Conservation (phyloP, 805 yeast genomes). For the Kazachstania psychrophila region DNA sequence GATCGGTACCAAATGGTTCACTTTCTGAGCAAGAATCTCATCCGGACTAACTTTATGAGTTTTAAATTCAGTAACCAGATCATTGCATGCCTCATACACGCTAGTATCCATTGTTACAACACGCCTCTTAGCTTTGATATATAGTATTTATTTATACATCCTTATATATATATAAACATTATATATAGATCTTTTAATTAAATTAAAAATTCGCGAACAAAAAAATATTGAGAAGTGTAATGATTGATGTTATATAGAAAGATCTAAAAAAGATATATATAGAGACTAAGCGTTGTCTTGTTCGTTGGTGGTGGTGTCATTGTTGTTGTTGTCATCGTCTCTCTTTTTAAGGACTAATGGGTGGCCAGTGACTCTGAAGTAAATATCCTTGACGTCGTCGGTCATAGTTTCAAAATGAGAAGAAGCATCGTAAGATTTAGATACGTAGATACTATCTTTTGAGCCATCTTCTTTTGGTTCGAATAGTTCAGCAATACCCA, state of each 20-base stretch:
- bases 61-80: slow-evolving; percentile 18
- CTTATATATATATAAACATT: too few species aligned
- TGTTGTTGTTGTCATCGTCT: slow-evolving; percentile 24
- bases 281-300: too few species aligned
- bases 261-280: too few species aligned
- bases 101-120: slow-evolving; percentile 21
- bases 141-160: too few species aligned
- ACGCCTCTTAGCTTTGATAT: not conserved
- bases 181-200: too few species aligned
- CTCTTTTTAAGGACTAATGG: slow-evolving; percentile 81
- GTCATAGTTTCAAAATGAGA: slow-evolving; percentile 95
- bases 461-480: slow-evolving; percentile 84
- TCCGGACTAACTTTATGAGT: slow-evolving; percentile 25
- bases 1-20: slow-evolving; percentile 24
- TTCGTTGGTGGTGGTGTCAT: not conserved
- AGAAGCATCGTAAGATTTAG: slow-evolving; percentile 86
- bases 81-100: slow-evolving; percentile 27
- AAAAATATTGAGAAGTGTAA: too few species aligned
- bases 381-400: slow-evolving; percentile 91
- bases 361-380: slow-evolving; percentile 84
- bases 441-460: slow-evolving; percentile 66
- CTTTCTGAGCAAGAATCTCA: slow-evolving; percentile 23
- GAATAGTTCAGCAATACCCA: slow-evolving; percentile 87
- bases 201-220: too few species aligned
- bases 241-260: too few species aligned